Base-by-base conservation (phyloP, 2,329 filamentous ascomycete species). In the Aureobasidium sp. region DNA sequence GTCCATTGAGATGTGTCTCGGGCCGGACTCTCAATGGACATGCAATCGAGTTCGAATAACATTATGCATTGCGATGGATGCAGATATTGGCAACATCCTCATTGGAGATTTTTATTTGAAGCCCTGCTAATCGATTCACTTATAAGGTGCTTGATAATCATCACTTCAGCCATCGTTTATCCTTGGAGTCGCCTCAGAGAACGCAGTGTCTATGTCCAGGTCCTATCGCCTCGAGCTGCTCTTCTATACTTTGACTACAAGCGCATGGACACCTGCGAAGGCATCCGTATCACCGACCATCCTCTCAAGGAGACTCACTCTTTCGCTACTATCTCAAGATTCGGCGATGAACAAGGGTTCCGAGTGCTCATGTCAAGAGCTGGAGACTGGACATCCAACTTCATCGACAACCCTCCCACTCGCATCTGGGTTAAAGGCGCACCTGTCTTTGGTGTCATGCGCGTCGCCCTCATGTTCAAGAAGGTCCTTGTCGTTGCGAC, bases 131-230 rank as follows among this genome's bases (percentile, higher is more conserved):
- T 10, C 27, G n/a, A 5, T 7, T 50, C n/a, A 21, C 16, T 36
- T 25, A 5, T 1, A 3, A 50, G 47, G 47, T 82, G 88, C 68
- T 77, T 93, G 21, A 67, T 83, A 30, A 70, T 83, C 49, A 85
- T 86, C 49, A 90, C 88, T 1, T 68, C 79, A 44, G 82, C 86
- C 66, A 81, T 92, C 65, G 77, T 87, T 49, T 84, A 87, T 57
- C 88, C 90, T 1, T 95, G 90, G 89, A 71, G 88, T 3, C 81
- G 83, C 62, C 82, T 94, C 32, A 84, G 88, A 61, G 85, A 83
- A 66, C 85, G 89, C 62, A 75, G 77, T 10, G 87, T 93, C 64
- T 76, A 81, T 25, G 78, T 86, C 9, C 85, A 90, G 69, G 76
- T 80, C 3, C 83, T 94, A 21, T 93, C 89, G 0, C 72, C 80